Percentiles rank a stretch among this genome's conserved stretches.
Evolutionary conservation across 2,329 filamentous ascomycete species (phyloP).

Genomic region (Fusarium decemcellulare): DNA sequence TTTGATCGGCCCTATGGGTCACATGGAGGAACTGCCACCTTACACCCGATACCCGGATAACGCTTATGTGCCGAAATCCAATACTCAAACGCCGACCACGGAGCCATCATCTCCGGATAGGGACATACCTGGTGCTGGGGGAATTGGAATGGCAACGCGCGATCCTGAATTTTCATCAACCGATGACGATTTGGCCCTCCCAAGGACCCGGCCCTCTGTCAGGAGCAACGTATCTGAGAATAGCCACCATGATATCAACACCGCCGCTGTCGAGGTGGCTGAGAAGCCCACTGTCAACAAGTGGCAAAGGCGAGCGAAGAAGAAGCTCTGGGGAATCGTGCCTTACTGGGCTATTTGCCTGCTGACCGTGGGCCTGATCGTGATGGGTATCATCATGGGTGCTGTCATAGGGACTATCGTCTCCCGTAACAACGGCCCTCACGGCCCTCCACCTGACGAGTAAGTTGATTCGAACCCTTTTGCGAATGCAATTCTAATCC

Average conservation of each 20-base stretch:
- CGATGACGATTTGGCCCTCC: constrained; percentile 65
- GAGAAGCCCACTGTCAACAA: constrained; percentile 65
- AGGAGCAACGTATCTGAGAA: constrained; percentile 63
- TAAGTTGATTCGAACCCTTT: constrained; percentile 17
- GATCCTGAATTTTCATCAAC: constrained; percentile 74
- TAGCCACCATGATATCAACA: constrained; percentile 70
- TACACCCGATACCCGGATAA: constrained; percentile 93
- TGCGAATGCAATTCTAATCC: constrained; percentile 12
- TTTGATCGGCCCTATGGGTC: constrained; percentile 88
- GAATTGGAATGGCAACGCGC: constrained; percentile 71
- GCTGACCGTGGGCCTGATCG: constrained; percentile 61
- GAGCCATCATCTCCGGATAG: constrained; percentile 25
- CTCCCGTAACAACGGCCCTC: constrained; percentile 32
- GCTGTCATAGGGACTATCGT: constrained; percentile 68
- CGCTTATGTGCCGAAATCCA: constrained; percentile 58
- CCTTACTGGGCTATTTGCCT: constrained; percentile 74
- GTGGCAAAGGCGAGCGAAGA: constrained; percentile 68
- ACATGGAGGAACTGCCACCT: constrained; percentile 91
- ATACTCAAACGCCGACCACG: constrained; percentile 22
- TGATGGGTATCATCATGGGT: constrained; percentile 70
- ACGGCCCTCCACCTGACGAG: constrained; percentile 19
- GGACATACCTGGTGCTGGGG: constrained; percentile 70
- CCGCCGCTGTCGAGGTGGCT: constrained; percentile 58
- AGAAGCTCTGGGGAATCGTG: constrained; percentile 70
- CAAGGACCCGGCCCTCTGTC: constrained; percentile 65